These are phyloP conservation scores for Erysimum cheiri DNA, from an alignment of 441 rosid genomes.

Conservation along the genomic window DNA sequence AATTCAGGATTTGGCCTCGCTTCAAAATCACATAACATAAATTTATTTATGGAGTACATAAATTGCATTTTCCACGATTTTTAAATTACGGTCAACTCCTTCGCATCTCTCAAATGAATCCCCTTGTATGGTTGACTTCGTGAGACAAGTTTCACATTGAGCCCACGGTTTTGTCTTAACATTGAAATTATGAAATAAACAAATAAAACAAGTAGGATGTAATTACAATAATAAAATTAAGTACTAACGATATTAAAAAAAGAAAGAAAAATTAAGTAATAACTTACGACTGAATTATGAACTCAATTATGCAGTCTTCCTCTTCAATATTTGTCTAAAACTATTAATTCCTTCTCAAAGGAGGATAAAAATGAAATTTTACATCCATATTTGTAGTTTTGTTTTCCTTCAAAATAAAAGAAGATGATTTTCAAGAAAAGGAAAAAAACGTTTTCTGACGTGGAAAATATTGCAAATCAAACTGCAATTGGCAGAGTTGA, in stretches of 20 bases:
- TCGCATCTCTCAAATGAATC: constrained; percentile 16
- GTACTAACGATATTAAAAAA: not conserved
- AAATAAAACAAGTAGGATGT: not conserved
- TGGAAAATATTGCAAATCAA: constrained; percentile 22
- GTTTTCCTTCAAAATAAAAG: not conserved
- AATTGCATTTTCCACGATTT: not conserved
- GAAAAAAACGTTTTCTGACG: not conserved
- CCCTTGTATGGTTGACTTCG: constrained; percentile 29
- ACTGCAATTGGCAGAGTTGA: constrained; percentile 34
- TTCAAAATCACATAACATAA: constrained; percentile 18
- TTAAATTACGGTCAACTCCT: constrained; percentile 18
- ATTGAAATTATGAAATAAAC: not conserved
- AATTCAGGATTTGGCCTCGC: constrained; percentile 4
- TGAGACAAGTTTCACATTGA: constrained; percentile 22
- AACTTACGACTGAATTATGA: constrained; percentile 6
- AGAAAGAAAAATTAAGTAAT: constrained; percentile 14
- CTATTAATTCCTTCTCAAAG: no score
- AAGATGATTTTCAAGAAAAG: not conserved
- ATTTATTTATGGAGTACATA: constrained; percentile 6
- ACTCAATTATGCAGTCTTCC: constrained; percentile 8
- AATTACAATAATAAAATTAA: not conserved
- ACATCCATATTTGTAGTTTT: not conserved
- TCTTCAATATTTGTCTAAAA: not conserved
- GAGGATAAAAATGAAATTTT: not conserved
- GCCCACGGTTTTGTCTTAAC: constrained; percentile 34